phyloP scores from a whole-genome alignment of 768 basidiomycete species.

The Hericium alpestre region DNA sequence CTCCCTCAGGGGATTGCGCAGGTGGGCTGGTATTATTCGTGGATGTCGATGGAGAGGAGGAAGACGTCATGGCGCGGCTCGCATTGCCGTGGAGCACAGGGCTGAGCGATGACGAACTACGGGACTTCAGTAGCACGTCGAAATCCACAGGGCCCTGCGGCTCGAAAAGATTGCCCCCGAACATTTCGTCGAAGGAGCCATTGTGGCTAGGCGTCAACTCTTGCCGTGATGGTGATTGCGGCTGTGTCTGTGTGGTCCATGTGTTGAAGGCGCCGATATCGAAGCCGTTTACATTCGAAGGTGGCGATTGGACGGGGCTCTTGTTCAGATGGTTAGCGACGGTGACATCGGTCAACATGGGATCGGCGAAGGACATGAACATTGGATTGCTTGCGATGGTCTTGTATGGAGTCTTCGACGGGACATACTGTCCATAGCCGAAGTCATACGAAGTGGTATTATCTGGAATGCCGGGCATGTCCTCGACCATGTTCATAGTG shows the following conservation, averaged over 20 bases:
- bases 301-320: neutral
- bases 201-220: slow-evolving; percentile 23
- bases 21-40: slow-evolving; percentile 11
- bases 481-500: slow-evolving; percentile 56
- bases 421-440: slow-evolving; percentile 36
- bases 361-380: slow-evolving; percentile 70
- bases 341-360: slow-evolving; percentile 18
- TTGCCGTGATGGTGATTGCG: slow-evolving; percentile 18
- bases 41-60: slow-evolving; percentile 14
- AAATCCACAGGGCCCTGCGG: slow-evolving; percentile 15
- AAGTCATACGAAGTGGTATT: slow-evolving; percentile 14
- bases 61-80: neutral
- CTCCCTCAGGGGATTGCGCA: slow-evolving; percentile 10
- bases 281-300: slow-evolving; percentile 24
- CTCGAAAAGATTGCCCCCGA: slow-evolving; percentile 29
- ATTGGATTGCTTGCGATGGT: slow-evolving; percentile 77
- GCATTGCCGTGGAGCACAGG: slow-evolving; percentile 42
- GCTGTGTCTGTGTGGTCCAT: slow-evolving; percentile 14
- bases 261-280: slow-evolving; percentile 31
- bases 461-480: slow-evolving; percentile 25
- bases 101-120: slow-evolving; percentile 28
- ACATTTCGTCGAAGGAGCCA: slow-evolving; percentile 34
- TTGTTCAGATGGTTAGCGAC: slow-evolving; percentile 9
- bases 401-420: slow-evolving; percentile 47
- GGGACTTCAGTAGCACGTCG: slow-evolving; percentile 8